Evolutionary conservation across 176 grass and related monocot genomes (phyloP).

Genomic region (Hordeum marinum): DNA sequence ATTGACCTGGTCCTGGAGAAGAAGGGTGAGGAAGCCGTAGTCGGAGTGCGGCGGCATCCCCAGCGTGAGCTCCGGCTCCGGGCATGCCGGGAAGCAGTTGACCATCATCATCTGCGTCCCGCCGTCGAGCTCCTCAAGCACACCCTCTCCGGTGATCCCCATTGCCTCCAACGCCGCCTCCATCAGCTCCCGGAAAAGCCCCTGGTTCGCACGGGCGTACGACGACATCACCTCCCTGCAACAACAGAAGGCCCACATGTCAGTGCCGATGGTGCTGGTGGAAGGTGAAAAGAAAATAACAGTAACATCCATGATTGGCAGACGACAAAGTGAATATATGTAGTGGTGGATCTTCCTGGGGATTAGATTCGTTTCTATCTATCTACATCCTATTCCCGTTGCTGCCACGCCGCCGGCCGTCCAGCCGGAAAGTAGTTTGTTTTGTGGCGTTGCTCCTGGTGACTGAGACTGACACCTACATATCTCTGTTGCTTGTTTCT

Average conservation of each 20-base stretch:
- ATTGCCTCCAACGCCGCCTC: constrained; percentile 41
- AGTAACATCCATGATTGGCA: not conserved
- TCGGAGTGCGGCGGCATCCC: constrained; percentile 95
- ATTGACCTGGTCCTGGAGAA: constrained; percentile 65
- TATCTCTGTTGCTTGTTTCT: not conserved
- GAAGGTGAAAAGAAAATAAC: not conserved
- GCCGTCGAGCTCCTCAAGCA: constrained; percentile 37
- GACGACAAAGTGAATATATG: not conserved
- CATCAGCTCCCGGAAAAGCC: constrained; percentile 58
- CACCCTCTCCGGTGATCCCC: not conserved
- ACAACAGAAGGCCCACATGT: not conserved
- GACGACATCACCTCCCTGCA: constrained; percentile 20
- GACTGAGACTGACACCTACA: not conserved
- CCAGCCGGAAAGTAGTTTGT: not conserved
- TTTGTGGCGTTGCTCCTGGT: not conserved
- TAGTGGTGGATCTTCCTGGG: not conserved
- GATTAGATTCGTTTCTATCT: constrained; percentile 1
- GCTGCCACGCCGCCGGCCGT: not conserved
- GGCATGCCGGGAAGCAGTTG: constrained; percentile 80
- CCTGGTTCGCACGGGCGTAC: constrained; percentile 42
- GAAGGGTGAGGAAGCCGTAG: constrained; percentile 78
- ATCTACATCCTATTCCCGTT: not conserved
- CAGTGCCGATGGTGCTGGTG: not conserved
- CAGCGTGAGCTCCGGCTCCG: constrained; percentile 65
- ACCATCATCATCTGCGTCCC: constrained; percentile 60